Evolutionary conservation across 2,329 filamentous ascomycete genomes (phyloP).

Genomic region (Rhinocladiella similis): DNA sequence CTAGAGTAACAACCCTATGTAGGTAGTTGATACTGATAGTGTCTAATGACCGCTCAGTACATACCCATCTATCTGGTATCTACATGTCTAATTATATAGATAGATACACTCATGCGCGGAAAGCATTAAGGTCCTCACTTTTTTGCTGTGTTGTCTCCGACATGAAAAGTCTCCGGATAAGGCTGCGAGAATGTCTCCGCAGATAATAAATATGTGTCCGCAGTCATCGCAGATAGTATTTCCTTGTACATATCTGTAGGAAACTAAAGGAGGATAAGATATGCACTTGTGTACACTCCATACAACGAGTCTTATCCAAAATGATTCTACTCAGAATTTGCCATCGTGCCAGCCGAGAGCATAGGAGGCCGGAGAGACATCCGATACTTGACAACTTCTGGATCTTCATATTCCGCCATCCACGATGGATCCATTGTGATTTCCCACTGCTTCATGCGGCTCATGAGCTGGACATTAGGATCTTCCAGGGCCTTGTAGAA

Average conservation of each 20-base stretch:
- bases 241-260: too few relatives aligned
- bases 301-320: neutral
- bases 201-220: too few relatives aligned
- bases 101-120: too few relatives aligned
- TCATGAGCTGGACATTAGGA: conserved; percentile 18
- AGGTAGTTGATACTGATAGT: neutral
- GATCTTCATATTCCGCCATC: conserved; percentile 25
- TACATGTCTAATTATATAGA: too few relatives aligned
- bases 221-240: too few relatives aligned
- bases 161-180: too few relatives aligned
- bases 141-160: too few relatives aligned
- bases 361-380: conserved; percentile 14
- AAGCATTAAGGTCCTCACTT: too few relatives aligned
- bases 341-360: conserved; percentile 2
- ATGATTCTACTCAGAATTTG: neutral
- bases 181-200: too few relatives aligned
- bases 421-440: conserved; percentile 26
- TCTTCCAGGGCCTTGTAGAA: conserved; percentile 21
- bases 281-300: neutral
- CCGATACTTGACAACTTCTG: conserved; percentile 20
- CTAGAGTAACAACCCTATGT: neutral
- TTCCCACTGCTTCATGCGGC: conserved; percentile 24
- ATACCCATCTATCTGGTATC: too few relatives aligned
- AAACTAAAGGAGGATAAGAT: neutral
- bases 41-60: too few relatives aligned